Evolutionary conservation across 139 green algal genomes (phyloP).

Genomic region (Eudorina sp.): DNA sequence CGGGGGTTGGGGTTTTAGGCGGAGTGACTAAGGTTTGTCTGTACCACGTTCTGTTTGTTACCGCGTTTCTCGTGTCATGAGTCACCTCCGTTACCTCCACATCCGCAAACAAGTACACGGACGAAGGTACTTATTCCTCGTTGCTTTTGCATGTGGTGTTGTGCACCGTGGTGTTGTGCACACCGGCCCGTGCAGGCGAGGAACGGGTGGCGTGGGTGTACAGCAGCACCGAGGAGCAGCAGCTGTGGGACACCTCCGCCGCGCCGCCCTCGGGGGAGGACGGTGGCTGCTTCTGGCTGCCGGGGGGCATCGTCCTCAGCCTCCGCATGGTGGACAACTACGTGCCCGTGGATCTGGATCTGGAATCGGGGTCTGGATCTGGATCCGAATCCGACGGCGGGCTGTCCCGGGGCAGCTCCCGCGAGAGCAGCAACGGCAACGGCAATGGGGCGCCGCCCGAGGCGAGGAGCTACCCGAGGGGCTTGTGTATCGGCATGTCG

Average conservation of each 20-base stretch:
- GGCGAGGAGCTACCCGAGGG: slow-evolving; percentile 18
- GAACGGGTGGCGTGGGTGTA: slow-evolving; percentile 54
- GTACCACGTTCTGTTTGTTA: too few relatives aligned
- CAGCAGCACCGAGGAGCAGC: slow-evolving; percentile 44
- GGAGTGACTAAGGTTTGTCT: too few relatives aligned
- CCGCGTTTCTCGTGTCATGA: too few relatives aligned
- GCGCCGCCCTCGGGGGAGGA: slow-evolving; percentile 23
- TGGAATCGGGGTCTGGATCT: neutral
- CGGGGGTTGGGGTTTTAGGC: too few relatives aligned
- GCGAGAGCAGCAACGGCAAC: neutral
- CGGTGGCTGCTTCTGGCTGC: slow-evolving; percentile 55
- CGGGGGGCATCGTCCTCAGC: slow-evolving; percentile 42
- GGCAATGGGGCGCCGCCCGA: neutral
- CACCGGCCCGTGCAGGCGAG: too few relatives aligned
- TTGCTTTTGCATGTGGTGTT: too few relatives aligned
- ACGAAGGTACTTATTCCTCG: too few relatives aligned
- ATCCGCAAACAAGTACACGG: too few relatives aligned
- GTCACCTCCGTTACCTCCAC: too few relatives aligned
- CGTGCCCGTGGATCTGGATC: slow-evolving; percentile 16
- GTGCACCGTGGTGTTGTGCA: too few relatives aligned
- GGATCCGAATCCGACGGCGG: neutral
- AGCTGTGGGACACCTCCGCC: slow-evolving; percentile 50
- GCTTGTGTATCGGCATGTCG: slow-evolving; percentile 18
- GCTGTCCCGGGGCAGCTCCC: neutral
- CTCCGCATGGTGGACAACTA: slow-evolving; percentile 49